Base-by-base conservation (phyloP, 2,329 filamentous ascomycete genomes). In the Trichoderma simmonsii region DNA sequence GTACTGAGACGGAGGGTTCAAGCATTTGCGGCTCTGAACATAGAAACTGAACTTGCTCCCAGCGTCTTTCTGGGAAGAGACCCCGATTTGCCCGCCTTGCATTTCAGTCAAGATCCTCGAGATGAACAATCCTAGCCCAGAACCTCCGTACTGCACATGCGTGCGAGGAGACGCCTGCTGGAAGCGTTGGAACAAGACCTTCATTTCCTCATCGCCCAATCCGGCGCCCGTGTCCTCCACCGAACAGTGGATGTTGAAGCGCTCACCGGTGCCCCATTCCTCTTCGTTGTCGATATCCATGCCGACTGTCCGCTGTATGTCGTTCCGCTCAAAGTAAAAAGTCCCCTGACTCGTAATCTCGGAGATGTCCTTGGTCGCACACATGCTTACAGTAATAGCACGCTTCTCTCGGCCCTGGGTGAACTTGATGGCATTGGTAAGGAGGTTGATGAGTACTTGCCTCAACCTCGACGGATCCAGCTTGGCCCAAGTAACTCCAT, bases 31-130 rank as follows among this genome's bases (percentile, higher is more conserved):
- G 69, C 89, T 88, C 74, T 90, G 91, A 79, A 94, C 87, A 78
- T 93, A 94, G 79, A 95, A 94, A 32, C 89, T 91, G 79, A 94
- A 94, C 0, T 89, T 93, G 79, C 90, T 93, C 51, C 92, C 92
- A 48, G 88, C 84, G 14, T 90, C 92, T 71, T 89, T 86, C 73
- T 88, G 83, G 0, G 91, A 93, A 2, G 87, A 85, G 3, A 94
- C 91, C 8, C 92, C 92, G 70, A 94, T 93, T 78, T 93, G 91
- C 3, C 92, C 92, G 15, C 92, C 92, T 81, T 94, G 92, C 64
- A 94, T 82, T 78, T 94, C 92, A 2, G 91, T 92, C 63, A 95
- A 82, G 76, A 92, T 92, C 48, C 92, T 86, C 5, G 90, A 93
- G 78, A 95, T 94, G 82, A 94, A 94, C 1, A 95, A 83, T 0